Percentiles rank a stretch among this genome's conserved stretches.
Evolutionary conservation across 2,329 filamentous ascomycete species (phyloP).

Genomic region (Raffaelea albimanens): DNA sequence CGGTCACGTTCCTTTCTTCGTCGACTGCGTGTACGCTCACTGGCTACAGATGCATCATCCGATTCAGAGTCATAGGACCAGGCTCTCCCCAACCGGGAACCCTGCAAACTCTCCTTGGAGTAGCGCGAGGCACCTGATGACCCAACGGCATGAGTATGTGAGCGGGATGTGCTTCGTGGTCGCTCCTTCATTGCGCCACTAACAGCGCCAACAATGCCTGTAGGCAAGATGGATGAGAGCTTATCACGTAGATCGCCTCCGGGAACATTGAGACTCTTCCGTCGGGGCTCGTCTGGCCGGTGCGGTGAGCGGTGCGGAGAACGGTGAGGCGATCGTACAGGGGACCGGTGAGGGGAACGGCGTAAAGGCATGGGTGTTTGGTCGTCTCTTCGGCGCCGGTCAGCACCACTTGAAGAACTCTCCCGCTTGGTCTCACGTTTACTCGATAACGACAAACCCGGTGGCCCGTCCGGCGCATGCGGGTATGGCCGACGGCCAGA

Average conservation of each 20-base stretch:
- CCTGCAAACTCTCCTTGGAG: conserved; percentile 29
- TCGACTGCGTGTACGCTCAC: conserved; percentile 18
- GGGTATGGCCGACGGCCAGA: conserved; percentile 22
- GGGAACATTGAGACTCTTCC: conserved; percentile 4
- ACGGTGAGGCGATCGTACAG: conserved; percentile 1
- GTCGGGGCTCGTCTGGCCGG: conserved; percentile 24
- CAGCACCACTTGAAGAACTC: conserved; percentile 10
- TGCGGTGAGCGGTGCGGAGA: conserved; percentile 10
- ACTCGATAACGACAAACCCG: conserved; percentile 12
- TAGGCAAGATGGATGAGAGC: conserved; percentile 32
- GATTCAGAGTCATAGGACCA: conserved; percentile 30
- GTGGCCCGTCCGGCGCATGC: conserved; percentile 20
- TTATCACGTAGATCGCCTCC: conserved; percentile 29
- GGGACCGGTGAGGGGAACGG: not conserved
- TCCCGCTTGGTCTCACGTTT: conserved; percentile 9
- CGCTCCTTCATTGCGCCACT: conserved; percentile 20
- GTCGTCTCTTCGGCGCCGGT: conserved; percentile 9
- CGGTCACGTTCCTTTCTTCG: conserved; percentile 14
- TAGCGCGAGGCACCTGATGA: conserved; percentile 17
- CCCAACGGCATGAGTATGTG: conserved; percentile 6
- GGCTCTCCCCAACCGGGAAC: conserved; percentile 29
- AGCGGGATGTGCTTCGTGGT: conserved; percentile 14
- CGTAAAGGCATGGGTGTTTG: not conserved
- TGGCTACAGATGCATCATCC: not conserved
- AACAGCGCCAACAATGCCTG: conserved; percentile 15